Percentiles rank a stretch among this genome's conserved stretches.
Evolutionary conservation across 1,139 yeast species (phyloP).

Genomic region (Yarrowia galli): DNA sequence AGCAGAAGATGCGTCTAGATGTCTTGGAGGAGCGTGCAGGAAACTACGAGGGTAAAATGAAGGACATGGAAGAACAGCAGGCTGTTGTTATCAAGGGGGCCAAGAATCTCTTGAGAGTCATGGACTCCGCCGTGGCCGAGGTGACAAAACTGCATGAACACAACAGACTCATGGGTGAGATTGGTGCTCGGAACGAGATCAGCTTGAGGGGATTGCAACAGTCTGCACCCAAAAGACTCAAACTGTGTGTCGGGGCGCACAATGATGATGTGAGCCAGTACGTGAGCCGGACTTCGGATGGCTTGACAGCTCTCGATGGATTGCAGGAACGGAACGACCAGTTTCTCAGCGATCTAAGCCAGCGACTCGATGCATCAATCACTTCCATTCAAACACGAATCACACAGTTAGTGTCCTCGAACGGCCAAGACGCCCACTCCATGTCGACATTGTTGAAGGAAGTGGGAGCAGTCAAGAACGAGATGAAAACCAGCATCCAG

Average conservation of each 20-base stretch:
- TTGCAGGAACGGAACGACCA: slow-evolving; percentile 1
- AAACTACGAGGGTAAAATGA: slow-evolving; percentile 20
- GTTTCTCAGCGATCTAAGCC: slow-evolving; percentile 1
- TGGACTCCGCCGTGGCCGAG: slow-evolving; percentile 32
- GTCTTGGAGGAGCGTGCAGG: slow-evolving; percentile 31
- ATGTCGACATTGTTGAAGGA: not conserved
- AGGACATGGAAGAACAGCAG: slow-evolving; percentile 31
- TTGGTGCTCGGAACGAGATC: slow-evolving; percentile 2
- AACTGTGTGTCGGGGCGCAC: slow-evolving; percentile 19
- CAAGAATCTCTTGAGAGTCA: not conserved
- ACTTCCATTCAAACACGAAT: slow-evolving; percentile 16
- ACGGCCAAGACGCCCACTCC: slow-evolving; percentile 3
- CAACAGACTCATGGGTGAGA: not conserved
- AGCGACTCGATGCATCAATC: not conserved
- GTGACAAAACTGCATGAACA: slow-evolving; percentile 20
- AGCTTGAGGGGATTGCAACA: not conserved
- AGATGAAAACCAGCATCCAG: slow-evolving; percentile 9
- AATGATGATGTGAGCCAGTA: not conserved
- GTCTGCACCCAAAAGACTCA: slow-evolving; percentile 30
- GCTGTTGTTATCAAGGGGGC: slow-evolving; percentile 4
- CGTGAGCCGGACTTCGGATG: not conserved
- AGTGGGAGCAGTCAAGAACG: not conserved
- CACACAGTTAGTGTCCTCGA: not conserved
- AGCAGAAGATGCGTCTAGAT: slow-evolving; percentile 45
- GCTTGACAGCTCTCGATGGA: slow-evolving; percentile 7